Percentiles rank a stretch among this genome's conserved stretches.
These are phyloP conservation scores for Thecaphora thlaspeos DNA, from an alignment of 1,284 basidiomycete genomes.

Conservation along the genomic window DNA sequence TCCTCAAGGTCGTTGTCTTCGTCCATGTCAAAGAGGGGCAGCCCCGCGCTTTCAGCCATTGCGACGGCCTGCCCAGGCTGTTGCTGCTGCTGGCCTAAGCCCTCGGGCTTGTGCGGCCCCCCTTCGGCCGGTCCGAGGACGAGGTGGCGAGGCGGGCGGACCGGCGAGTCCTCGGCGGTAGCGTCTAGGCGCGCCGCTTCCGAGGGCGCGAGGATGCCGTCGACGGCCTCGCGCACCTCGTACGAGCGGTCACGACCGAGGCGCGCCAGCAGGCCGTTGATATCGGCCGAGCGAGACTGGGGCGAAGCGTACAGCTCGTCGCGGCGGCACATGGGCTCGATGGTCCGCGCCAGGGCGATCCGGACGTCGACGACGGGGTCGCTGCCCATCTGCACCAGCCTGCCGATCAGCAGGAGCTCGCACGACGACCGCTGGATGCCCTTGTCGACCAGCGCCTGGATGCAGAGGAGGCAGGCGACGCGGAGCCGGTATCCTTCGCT, in stretches of 20 bases:
- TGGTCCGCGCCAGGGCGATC: constrained; percentile 74
- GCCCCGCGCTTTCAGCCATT: too few species aligned
- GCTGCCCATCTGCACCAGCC: constrained; percentile 69
- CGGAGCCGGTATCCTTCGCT: constrained; percentile 50
- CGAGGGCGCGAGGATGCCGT: constrained; percentile 20
- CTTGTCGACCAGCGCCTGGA: constrained; percentile 37
- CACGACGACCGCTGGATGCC: constrained; percentile 57
- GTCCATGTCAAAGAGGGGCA: constrained; percentile 1
- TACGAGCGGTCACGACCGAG: constrained; percentile 38
- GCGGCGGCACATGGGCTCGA: constrained; percentile 61
- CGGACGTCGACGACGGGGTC: constrained; percentile 77
- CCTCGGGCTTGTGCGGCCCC: constrained; percentile 24
- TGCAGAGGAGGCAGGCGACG: constrained; percentile 44
- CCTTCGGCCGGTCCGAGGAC: constrained; percentile 53
- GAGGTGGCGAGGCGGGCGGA: constrained; percentile 17
- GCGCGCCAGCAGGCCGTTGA: constrained; percentile 38
- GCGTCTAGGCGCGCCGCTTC: constrained; percentile 5
- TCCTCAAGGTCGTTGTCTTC: constrained; percentile 1
- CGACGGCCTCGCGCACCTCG: constrained; percentile 44
- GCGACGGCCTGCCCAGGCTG: too few species aligned
- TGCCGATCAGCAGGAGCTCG: constrained; percentile 67
- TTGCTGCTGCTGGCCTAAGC: constrained; percentile 19
- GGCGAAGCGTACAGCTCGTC: constrained; percentile 52
- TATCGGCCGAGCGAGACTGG: constrained; percentile 26
- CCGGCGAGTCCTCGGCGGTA: neutral